phyloP scores from a whole-genome alignment of 2,329 filamentous ascomycete genomes.

The Amauroascus niger region DNA sequence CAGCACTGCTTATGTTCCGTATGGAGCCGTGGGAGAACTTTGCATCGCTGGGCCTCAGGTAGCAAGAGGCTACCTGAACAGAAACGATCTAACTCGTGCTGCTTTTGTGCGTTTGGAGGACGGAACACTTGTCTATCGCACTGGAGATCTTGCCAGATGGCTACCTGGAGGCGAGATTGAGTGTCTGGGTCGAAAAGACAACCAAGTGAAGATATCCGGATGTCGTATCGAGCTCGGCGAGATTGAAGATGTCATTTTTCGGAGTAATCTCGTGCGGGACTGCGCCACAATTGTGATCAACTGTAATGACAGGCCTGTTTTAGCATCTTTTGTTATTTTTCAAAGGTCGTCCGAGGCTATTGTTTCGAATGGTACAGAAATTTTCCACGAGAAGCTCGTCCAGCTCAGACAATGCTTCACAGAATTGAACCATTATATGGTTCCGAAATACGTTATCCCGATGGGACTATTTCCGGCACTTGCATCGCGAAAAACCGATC shows the following conservation, averaged over 20 bases:
- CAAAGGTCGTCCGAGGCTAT: neutral
- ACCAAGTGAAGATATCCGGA: constrained; percentile 17
- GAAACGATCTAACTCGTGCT: constrained; percentile 24
- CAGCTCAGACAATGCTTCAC: neutral
- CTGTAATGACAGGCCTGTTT: neutral
- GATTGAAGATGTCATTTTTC: constrained; percentile 22
- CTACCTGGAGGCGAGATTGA: constrained; percentile 15
- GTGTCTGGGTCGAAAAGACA: constrained; percentile 17
- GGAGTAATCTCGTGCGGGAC: neutral
- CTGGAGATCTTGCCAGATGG: constrained; percentile 19
- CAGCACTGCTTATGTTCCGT: constrained; percentile 33
- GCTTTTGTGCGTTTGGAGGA: constrained; percentile 39
- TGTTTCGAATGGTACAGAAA: neutral
- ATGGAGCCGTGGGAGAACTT: constrained; percentile 50
- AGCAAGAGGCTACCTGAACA: constrained; percentile 29
- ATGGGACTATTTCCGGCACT: constrained; percentile 2
- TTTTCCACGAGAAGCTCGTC: neutral
- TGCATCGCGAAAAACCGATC: constrained; percentile 1
- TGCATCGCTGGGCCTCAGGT: constrained; percentile 32
- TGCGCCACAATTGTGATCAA: neutral
- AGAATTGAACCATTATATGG: neutral
- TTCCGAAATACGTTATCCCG: neutral
- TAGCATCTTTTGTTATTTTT: neutral
- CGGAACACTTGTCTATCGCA: constrained; percentile 18
- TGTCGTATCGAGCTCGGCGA: constrained; percentile 38